These are phyloP conservation scores for Pachyrhizus erosus DNA, from an alignment of 306 rosid species.

Conservation along the genomic window DNA sequence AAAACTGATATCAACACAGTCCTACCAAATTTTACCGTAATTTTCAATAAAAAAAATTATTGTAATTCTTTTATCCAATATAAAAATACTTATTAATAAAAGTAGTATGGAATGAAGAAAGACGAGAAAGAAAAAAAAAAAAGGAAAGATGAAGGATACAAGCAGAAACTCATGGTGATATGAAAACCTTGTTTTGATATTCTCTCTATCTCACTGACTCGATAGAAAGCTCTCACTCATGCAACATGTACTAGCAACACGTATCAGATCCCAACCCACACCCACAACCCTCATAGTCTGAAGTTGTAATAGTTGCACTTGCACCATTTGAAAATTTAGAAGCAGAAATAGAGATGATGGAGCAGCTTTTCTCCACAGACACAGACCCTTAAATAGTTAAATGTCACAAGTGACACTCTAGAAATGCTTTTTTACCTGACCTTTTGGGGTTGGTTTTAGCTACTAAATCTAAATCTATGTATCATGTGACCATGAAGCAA, in stretches of 20 bases:
- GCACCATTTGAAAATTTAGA: background rate
- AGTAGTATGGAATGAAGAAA: too few species aligned
- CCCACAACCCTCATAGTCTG: background rate
- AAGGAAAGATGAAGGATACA: too few species aligned
- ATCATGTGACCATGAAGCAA: background rate
- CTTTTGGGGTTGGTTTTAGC: background rate
- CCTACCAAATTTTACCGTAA: too few species aligned
- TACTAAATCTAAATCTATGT: background rate
- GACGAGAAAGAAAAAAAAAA: too few species aligned
- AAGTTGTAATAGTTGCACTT: background rate
- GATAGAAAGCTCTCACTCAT: slow-evolving; percentile 26
- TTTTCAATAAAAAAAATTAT: too few species aligned
- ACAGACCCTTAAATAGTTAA: slow-evolving; percentile 33
- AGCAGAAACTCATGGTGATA: background rate
- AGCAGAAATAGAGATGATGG: slow-evolving; percentile 20
- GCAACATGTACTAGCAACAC: slow-evolving; percentile 47
- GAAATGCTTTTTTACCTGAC: background rate
- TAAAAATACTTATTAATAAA: too few species aligned
- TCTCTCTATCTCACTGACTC: background rate
- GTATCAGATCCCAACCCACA: background rate
- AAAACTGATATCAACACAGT: too few species aligned
- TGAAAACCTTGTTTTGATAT: background rate
- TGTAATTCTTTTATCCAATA: too few species aligned
- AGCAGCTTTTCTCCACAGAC: background rate
- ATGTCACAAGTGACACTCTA: background rate